phyloP scores from a whole-genome alignment of 345 rosid genomes.

The Citrus unshiu region DNA sequence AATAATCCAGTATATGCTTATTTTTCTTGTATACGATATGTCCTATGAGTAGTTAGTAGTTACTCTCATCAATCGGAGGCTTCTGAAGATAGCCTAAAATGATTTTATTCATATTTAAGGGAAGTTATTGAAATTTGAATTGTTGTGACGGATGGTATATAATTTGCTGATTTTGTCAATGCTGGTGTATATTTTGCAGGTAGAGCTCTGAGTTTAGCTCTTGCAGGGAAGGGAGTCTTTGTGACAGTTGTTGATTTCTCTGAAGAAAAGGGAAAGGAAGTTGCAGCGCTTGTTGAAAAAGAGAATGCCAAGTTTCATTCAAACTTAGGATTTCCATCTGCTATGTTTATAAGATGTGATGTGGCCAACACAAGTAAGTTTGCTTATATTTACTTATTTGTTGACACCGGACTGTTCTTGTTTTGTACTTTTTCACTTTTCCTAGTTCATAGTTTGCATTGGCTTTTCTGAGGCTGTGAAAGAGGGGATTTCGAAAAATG shows the following conservation, averaged over 20 bases:
- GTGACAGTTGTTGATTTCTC: conserved; percentile 73
- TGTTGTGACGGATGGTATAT: neutral
- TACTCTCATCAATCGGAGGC: neutral
- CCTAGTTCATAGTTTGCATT: neutral
- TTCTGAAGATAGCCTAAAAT: neutral
- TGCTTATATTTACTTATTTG: neutral
- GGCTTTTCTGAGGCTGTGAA: neutral
- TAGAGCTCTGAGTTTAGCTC: conserved; percentile 78
- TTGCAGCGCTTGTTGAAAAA: conserved; percentile 41
- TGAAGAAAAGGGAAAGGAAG: conserved; percentile 72
- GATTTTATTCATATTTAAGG: too few relatives aligned
- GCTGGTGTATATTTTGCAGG: conserved; percentile 42
- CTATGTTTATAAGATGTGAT: conserved; percentile 68
- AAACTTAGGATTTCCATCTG: conserved; percentile 50
- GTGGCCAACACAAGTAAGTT: conserved; percentile 62
- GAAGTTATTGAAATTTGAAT: neutral
- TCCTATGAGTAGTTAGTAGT: neutral
- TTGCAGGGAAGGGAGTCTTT: conserved; percentile 76
- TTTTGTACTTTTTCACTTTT: neutral
- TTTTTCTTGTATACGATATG: neutral
- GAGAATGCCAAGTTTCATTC: conserved; percentile 63
- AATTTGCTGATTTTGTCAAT: neutral
- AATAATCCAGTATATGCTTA: neutral
- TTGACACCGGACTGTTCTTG: neutral
- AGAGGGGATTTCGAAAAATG: neutral